Evolutionary conservation across 164 flowering plant species (phyloP), one percentile per base, ranked within the genome.

Genomic region (Amborella trichopoda): DNA sequence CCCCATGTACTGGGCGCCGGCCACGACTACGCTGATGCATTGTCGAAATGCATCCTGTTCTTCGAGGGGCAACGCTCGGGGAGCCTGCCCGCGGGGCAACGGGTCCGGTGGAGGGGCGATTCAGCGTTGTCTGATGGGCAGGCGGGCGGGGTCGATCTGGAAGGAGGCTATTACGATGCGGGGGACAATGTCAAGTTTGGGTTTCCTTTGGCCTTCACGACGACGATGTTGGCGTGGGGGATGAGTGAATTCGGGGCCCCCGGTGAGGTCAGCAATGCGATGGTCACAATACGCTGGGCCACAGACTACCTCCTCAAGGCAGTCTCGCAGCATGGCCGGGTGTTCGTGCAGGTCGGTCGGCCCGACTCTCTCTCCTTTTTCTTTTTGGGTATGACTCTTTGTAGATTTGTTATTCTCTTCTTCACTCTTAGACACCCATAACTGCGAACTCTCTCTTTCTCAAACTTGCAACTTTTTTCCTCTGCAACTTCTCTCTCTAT

Each of bases 21-120:
- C 50, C 95, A 72, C 38, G 78, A 90, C 45, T 90, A 86, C 54
- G 30, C 13, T 1, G 84, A 79, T 20, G 95, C 95, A 55, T 69
- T 90, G 44, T 62, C 89, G 9, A 90, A 90, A 41, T 69, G 72
- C 19, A 79, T 90, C 4, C 46, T 81, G 16, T 90, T 90, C 65
- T 90, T 70, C 62, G 94, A 90, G 46, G 98, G 95, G 14, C 98
- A 90, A 49, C 49, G 98, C n/a, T 90, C 98, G 4, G 98, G 98
- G 0, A 67, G 23, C 32, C 49, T 90, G 12, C 98, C 98, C 3
- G 43, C 47, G 0, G 80, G 75, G 50, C 98, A 86, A 52, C 59
- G 95, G 8, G 13, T 72, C 16, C 40, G 43, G 0, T 90, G 98
- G 98, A 72, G 95, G 1, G 66, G 59, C 0, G 56, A 78, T 46